Conservation (phyloP, 2,329 filamentous ascomycete species). For the Plenodomus biglobosus region DNA sequence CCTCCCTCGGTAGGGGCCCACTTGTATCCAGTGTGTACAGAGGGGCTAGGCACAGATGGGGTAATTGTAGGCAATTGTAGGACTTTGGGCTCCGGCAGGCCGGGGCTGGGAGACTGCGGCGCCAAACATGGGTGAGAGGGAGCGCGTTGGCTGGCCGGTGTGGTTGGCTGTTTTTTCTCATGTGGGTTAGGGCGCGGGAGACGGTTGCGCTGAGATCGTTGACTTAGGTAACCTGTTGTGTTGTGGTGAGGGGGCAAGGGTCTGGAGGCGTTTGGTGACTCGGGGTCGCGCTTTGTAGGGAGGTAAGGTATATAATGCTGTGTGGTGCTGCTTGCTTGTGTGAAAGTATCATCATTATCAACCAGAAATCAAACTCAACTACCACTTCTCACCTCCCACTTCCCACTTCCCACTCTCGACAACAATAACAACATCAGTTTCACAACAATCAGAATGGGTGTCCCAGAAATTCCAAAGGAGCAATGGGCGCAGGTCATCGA, state of each 20-base stretch:
- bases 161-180: slow-evolving; percentile 1
- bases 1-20: slow-evolving; percentile 30
- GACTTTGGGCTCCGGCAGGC: slow-evolving; percentile 21
- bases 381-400: too few relatives aligned
- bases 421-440: too few relatives aligned
- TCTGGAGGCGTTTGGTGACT: too few relatives aligned
- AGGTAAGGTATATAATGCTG: slow-evolving; percentile 23
- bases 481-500: slow-evolving; percentile 94
- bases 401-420: too few relatives aligned
- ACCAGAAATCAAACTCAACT: slow-evolving; percentile 14
- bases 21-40: slow-evolving; percentile 10
- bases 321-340: slow-evolving; percentile 3
- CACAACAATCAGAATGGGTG: slow-evolving; percentile 45
- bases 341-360: slow-evolving; percentile 10
- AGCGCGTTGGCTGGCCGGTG: slow-evolving; percentile 14
- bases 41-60: slow-evolving; percentile 13
- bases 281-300: not conserved
- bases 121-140: slow-evolving; percentile 27
- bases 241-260: slow-evolving; percentile 18
- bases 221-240: too few relatives aligned
- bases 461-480: slow-evolving; percentile 65
- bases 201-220: too few relatives aligned
- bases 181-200: slow-evolving; percentile 10
- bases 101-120: slow-evolving; percentile 21
- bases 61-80: not conserved